Percentiles rank a stretch among this genome's conserved stretches.
phyloP scores from a whole-genome alignment of 257 asterid genomes.

The Jacaranda copaia region DNA sequence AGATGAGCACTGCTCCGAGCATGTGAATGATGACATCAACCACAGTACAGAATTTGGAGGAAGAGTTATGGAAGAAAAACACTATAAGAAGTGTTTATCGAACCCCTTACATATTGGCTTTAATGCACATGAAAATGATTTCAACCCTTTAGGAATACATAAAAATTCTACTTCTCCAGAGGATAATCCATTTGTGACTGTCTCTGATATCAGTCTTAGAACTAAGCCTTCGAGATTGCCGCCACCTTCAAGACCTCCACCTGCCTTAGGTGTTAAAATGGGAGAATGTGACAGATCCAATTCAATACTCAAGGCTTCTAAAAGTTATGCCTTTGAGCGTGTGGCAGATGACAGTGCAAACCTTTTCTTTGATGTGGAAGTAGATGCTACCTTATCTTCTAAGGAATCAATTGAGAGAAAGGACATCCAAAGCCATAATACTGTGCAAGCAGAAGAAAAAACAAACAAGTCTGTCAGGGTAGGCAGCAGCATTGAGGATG shows the following conservation, averaged over 20 bases:
- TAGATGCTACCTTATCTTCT: constrained; percentile 56
- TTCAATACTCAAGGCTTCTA: constrained; percentile 49
- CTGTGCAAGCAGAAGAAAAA: constrained; percentile 46
- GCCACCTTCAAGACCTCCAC: constrained; percentile 96
- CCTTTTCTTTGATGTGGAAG: constrained; percentile 63
- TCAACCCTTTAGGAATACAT: constrained; percentile 38
- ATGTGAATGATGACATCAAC: constrained; percentile 44
- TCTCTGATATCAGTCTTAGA: constrained; percentile 77
- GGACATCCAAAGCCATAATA: constrained; percentile 37
- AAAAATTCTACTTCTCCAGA: constrained; percentile 37
- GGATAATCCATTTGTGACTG: constrained; percentile 66
- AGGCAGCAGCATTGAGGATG: constrained; percentile 42
- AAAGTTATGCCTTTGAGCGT: constrained; percentile 52
- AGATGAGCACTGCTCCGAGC: constrained; percentile 41
- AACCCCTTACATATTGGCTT: constrained; percentile 40
- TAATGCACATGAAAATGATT: constrained; percentile 38
- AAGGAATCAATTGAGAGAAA: constrained; percentile 46
- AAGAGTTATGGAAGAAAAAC: constrained; percentile 45
- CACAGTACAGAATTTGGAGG: constrained; percentile 37
- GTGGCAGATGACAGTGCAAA: constrained; percentile 47
- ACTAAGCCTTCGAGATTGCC: constrained; percentile 87
- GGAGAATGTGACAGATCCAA: constrained; percentile 41
- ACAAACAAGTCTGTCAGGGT: constrained; percentile 37
- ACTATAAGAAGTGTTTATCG: constrained; percentile 35
- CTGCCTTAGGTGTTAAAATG: constrained; percentile 57